Evolutionary conservation across 2,329 filamentous ascomycete species (phyloP).

Genomic region (Fusarium irregulare): DNA sequence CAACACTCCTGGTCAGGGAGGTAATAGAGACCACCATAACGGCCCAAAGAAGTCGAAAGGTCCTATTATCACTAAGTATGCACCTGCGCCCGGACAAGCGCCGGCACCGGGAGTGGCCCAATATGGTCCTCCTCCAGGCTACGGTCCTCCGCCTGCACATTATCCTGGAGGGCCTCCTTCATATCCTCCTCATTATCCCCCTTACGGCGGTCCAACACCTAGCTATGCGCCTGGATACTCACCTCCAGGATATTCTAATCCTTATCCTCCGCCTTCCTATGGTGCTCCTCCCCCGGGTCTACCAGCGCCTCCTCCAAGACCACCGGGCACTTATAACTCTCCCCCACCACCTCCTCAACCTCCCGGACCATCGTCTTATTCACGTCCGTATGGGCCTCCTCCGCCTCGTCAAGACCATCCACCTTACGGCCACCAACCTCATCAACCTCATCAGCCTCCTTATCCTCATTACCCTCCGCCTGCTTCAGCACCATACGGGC

Average conservation of each 20-base stretch:
- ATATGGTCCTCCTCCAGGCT: slow-evolving; percentile 44
- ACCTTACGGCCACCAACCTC: slow-evolving; percentile 35
- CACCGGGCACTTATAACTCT: slow-evolving; percentile 30
- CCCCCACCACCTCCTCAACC: slow-evolving; percentile 30
- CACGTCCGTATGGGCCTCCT: slow-evolving; percentile 39
- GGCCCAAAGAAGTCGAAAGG: slow-evolving; percentile 50
- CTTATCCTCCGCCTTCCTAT: slow-evolving; percentile 43
- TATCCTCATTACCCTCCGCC: slow-evolving; percentile 39
- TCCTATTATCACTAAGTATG: slow-evolving; percentile 53
- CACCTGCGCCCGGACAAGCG: slow-evolving; percentile 44
- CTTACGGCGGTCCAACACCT: slow-evolving; percentile 38
- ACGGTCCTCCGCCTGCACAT: slow-evolving; percentile 40
- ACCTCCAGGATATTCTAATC: slow-evolving; percentile 42
- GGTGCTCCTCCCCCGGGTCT: slow-evolving; percentile 39
- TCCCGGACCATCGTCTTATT: slow-evolving; percentile 33
- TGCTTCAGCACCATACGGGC: slow-evolving; percentile 32
- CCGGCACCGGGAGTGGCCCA: slow-evolving; percentile 22
- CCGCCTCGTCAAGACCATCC: slow-evolving; percentile 30
- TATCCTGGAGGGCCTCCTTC: slow-evolving; percentile 44
- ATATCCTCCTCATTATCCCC: slow-evolving; percentile 40
- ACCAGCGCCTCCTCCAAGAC: slow-evolving; percentile 38
- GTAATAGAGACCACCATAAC: slow-evolving; percentile 46
- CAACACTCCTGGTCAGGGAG: slow-evolving; percentile 44
- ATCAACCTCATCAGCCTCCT: slow-evolving; percentile 35
- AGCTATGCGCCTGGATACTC: slow-evolving; percentile 45